Evolutionary conservation across 148 eudicot genomes (phyloP), one percentile per base, ranked within the genome.

Genomic region (Chenopodium berlandieri): DNA sequence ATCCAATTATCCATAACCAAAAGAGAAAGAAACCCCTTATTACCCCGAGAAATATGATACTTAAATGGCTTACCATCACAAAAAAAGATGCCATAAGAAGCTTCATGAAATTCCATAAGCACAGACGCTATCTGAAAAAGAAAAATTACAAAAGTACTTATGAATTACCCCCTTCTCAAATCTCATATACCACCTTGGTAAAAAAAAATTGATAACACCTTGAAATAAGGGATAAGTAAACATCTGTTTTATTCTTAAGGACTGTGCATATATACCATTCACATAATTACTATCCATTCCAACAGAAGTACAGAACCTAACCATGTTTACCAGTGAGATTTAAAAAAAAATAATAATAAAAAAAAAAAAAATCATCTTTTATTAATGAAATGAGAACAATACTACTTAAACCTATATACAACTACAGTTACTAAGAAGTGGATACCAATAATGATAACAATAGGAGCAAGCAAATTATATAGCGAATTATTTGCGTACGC

Each of bases 101-200:
- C 78, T 82, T 88, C 88, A 92, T 37, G 96, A 93, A 80, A 93
- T 88, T 46, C 92, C 87, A 88, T 95, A 93, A 6, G 91, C 93
- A 85, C 86, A 92, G 69, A 95, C 85, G 81, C 80, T 85, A 83
- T 93, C 97, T 92, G 96, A 86, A 87, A 71, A 86, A 76, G 23
- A 50, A 30, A 78, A 31, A 74, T 12, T 32, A 64, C 50, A 17
- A 80, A 71, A 47, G 48, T 37, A 62, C 12, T 50, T 37, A 79
- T 19, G 10, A 66, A 44, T 47, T 68, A 0, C 19, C 11, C 75
- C 30, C 9, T 5, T 71, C 4, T 20, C 14, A 44, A 68, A 32
- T 71, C 23, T 52, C 31, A 68, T 68, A 47, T 12, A 48, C 17
- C 47, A 27, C 6, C 9, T 25, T 34, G 17, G 32, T 50, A 34